A percentile compares a stretch with the other conserved stretches of the same genome.
phyloP scores from a whole-genome alignment of 2,329 filamentous ascomycete species.

The Exserohilum turcica region DNA sequence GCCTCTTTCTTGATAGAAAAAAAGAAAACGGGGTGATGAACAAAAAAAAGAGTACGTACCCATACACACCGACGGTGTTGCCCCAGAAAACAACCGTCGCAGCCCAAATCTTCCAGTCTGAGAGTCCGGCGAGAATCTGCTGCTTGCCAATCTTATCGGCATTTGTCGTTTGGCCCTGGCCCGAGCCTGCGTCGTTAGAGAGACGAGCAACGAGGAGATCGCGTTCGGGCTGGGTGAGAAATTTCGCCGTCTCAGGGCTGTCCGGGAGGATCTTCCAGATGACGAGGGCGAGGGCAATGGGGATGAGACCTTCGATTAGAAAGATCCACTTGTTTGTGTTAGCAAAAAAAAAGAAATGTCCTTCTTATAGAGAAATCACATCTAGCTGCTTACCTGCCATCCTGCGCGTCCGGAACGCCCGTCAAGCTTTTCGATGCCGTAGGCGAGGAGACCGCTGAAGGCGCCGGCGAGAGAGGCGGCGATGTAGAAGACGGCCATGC shows the following conservation, averaged over 20 bases:
- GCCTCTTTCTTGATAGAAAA: too few species aligned
- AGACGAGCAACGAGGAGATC: conserved; percentile 41
- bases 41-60: conserved; percentile 22
- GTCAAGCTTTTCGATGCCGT: conserved; percentile 41
- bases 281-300: conserved; percentile 48
- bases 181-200: conserved; percentile 51
- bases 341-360: not conserved
- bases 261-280: conserved; percentile 62
- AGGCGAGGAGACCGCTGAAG: conserved; percentile 45
- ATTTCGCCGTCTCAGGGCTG: conserved; percentile 50
- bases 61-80: conserved; percentile 46
- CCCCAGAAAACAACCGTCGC: conserved; percentile 48
- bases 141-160: conserved; percentile 55
- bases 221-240: conserved; percentile 42
- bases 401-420: conserved; percentile 33
- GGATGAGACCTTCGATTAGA: conserved; percentile 37
- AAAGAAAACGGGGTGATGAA: too few species aligned
- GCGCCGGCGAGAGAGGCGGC: conserved; percentile 42
- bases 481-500: conserved; percentile 45
- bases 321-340: conserved; percentile 36
- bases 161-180: conserved; percentile 54
- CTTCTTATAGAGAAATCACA: not conserved
- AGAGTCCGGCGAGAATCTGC: conserved; percentile 57
- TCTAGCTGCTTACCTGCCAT: conserved; percentile 21
- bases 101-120: conserved; percentile 46